These are phyloP conservation scores for Aureobasidium mangrovei DNA, from an alignment of 2,329 filamentous ascomycete genomes.

Conservation along the genomic window DNA sequence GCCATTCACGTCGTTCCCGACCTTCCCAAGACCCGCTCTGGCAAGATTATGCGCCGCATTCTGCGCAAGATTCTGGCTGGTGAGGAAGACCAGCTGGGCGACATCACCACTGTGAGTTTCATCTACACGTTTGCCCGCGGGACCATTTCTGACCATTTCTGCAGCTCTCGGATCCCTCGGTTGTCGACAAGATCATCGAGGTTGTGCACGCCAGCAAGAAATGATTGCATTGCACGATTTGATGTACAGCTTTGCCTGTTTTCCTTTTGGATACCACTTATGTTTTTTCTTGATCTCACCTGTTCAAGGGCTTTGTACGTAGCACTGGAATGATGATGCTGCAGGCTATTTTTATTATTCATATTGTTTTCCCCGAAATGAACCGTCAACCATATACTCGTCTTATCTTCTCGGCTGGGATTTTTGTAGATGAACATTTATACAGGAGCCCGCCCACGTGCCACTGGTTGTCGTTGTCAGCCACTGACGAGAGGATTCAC, in stretches of 20 bases:
- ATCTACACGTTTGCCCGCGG: not conserved
- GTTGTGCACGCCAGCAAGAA: constrained; percentile 56
- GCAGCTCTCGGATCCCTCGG: constrained; percentile 77
- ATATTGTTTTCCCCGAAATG: too few relatives aligned
- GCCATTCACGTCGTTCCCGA: constrained; percentile 85
- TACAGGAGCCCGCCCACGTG: too few relatives aligned
- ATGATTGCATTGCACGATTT: constrained; percentile 11
- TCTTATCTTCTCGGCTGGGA: too few relatives aligned
- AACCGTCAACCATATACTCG: too few relatives aligned
- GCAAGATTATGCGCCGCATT: constrained; percentile 98
- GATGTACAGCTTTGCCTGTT: not conserved
- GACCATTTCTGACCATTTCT: constrained; percentile 6
- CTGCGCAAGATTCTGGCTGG: constrained; percentile 94
- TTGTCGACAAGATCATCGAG: constrained; percentile 84
- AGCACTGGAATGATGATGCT: not conserved
- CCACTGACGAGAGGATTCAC: not conserved
- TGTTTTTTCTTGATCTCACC: not conserved
- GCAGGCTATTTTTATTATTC: not conserved
- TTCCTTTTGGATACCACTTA: constrained; percentile 11
- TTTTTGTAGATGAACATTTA: too few relatives aligned
- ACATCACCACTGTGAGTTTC: constrained; percentile 72
- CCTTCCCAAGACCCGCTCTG: constrained; percentile 91
- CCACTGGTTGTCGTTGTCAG: too few relatives aligned
- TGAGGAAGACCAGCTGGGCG: constrained; percentile 93
- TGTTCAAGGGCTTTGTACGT: constrained; percentile 1